Conservation (phyloP, 2,329 filamentous ascomycete species). For the Hysterium pulicare region DNA sequence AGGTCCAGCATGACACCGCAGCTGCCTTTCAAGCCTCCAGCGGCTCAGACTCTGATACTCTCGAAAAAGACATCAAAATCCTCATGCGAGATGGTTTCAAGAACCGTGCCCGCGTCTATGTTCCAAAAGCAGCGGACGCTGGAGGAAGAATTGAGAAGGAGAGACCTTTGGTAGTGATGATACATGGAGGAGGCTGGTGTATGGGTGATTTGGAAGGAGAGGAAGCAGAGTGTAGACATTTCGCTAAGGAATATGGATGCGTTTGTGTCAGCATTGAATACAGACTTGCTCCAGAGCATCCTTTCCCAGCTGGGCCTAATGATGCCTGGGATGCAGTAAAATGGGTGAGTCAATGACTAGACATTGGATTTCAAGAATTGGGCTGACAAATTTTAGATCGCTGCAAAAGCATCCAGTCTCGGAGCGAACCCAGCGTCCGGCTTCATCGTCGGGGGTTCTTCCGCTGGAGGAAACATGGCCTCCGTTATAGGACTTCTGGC, state of each 20-base stretch:
- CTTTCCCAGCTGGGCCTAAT: slow-evolving; percentile 52
- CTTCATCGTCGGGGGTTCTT: slow-evolving; percentile 51
- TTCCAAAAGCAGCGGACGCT: slow-evolving; percentile 31
- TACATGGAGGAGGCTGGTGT: slow-evolving; percentile 57
- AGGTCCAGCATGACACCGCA: not conserved
- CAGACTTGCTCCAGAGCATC: slow-evolving; percentile 55
- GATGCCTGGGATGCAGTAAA: slow-evolving; percentile 54
- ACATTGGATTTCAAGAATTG: slow-evolving; percentile 31
- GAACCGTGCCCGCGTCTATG: slow-evolving; percentile 49
- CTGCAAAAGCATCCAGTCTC: slow-evolving; percentile 11
- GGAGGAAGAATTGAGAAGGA: slow-evolving; percentile 17
- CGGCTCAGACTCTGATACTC: not conserved
- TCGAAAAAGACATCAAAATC: slow-evolving; percentile 18
- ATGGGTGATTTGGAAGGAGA: slow-evolving; percentile 54
- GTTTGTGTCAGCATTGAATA: slow-evolving; percentile 57
- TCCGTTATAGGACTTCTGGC: slow-evolving; percentile 44
- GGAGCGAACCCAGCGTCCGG: slow-evolving; percentile 40
- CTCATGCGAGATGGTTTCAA: slow-evolving; percentile 44
- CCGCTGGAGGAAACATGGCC: slow-evolving; percentile 51
- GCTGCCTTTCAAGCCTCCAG: not conserved
- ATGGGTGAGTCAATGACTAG: slow-evolving; percentile 51
- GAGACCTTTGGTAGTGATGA: slow-evolving; percentile 45
- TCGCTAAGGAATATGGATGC: slow-evolving; percentile 42
- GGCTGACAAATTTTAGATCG: slow-evolving; percentile 14
- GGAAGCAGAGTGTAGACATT: slow-evolving; percentile 50